These are phyloP conservation scores for Cyberlindnera bimundalis DNA, from an alignment of 805 yeast genomes.

Conservation along the genomic window DNA sequence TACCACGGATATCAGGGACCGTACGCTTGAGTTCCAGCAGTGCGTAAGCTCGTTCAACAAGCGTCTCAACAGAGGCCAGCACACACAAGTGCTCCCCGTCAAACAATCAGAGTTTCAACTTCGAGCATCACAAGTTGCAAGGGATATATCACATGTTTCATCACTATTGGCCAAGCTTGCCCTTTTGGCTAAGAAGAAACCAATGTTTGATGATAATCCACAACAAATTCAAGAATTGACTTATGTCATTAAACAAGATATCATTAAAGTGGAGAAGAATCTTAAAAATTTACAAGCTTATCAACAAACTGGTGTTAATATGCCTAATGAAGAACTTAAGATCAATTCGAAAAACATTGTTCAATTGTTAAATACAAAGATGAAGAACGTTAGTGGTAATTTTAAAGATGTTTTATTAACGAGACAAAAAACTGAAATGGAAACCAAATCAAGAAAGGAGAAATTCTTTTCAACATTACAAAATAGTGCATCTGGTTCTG, in stretches of 20 bases:
- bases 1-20: slow-evolving; percentile 52
- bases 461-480: slow-evolving; percentile 59
- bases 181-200: slow-evolving; percentile 78
- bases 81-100: slow-evolving; percentile 7
- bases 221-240: slow-evolving; percentile 92
- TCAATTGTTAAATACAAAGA: slow-evolving; percentile 79
- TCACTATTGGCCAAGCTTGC: slow-evolving; percentile 79
- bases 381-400: slow-evolving; percentile 88
- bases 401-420: slow-evolving; percentile 86
- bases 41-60: slow-evolving; percentile 77
- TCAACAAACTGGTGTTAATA: slow-evolving; percentile 38
- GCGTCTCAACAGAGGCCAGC: slow-evolving; percentile 39
- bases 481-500: slow-evolving; percentile 19
- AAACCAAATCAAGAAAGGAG: slow-evolving; percentile 77
- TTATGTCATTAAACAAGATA: slow-evolving; percentile 72
- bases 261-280: slow-evolving; percentile 72
- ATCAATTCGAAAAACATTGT: slow-evolving; percentile 82
- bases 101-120: slow-evolving; percentile 50
- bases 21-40: slow-evolving; percentile 91
- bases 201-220: slow-evolving; percentile 90
- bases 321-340: slow-evolving; percentile 52
- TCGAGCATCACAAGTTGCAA: slow-evolving; percentile 79
- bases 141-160: slow-evolving; percentile 84
- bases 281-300: slow-evolving; percentile 58
- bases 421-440: slow-evolving; percentile 79